A percentile compares a stretch with the other conserved stretches of the same genome.
phyloP scores from a whole-genome alignment of 441 rosid genomes.

The Oxalis stricta region DNA sequence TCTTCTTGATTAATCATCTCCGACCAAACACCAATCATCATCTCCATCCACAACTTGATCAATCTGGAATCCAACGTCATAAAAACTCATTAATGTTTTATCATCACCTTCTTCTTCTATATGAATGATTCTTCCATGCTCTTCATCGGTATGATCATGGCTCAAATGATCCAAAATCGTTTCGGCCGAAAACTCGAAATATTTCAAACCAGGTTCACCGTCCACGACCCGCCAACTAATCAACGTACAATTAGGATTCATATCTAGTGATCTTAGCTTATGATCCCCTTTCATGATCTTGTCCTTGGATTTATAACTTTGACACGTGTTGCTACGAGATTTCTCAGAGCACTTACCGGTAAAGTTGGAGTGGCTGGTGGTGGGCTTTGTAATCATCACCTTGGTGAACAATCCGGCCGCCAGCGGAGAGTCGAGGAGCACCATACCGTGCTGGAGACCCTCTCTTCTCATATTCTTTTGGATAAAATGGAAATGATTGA shows the following conservation, averaged over 20 bases:
- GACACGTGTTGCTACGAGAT: constrained; percentile 32
- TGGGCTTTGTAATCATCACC: constrained; percentile 33
- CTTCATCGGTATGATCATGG: constrained; percentile 1
- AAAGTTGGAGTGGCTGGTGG: constrained; percentile 54
- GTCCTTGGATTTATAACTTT: constrained; percentile 27
- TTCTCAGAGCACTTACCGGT: constrained; percentile 38
- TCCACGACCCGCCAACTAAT: constrained; percentile 34
- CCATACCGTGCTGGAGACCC: constrained; percentile 62
- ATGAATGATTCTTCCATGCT: constrained; percentile 7
- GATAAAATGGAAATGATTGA: background rate
- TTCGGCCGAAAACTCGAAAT: constrained; percentile 11
- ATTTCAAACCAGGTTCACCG: constrained; percentile 13
- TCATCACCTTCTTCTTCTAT: constrained; percentile 2
- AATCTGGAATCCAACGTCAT: constrained; percentile 21
- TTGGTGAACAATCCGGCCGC: constrained; percentile 30
- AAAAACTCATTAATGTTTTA: constrained; percentile 14
- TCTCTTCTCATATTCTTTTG: constrained; percentile 46
- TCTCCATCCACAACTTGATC: constrained; percentile 25
- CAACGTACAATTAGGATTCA: constrained; percentile 16
- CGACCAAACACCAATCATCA: constrained; percentile 53
- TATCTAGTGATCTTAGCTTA: constrained; percentile 32
- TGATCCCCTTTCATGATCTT: constrained; percentile 42
- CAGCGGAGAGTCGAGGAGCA: constrained; percentile 29
- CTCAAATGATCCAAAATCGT: too few species aligned
- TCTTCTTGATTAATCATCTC: constrained; percentile 7